These are phyloP conservation scores for Ananas comosus DNA, from an alignment of 176 grass and related monocot genomes.

Conservation along the genomic window DNA sequence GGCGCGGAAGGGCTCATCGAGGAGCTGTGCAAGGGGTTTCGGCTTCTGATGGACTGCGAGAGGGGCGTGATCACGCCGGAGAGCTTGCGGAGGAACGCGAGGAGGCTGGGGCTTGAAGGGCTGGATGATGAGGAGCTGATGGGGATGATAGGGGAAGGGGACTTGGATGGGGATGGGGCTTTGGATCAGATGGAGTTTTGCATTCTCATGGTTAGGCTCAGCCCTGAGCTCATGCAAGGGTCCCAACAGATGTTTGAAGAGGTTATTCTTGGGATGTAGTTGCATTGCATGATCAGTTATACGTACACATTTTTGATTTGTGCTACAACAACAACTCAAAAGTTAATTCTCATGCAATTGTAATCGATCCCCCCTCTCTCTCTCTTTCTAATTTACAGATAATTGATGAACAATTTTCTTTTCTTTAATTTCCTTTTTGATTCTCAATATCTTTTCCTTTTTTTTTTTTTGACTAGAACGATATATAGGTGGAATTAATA, in stretches of 20 bases:
- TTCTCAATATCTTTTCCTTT: too few relatives aligned
- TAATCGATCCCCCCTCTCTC: neutral
- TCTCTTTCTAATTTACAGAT: too few relatives aligned
- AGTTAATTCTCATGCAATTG: neutral
- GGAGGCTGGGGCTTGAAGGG: slow-evolving; percentile 20
- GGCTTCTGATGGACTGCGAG: slow-evolving; percentile 27
- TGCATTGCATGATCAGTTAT: neutral
- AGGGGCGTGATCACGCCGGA: slow-evolving; percentile 22
- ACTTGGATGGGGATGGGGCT: slow-evolving; percentile 29
- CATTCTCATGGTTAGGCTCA: slow-evolving; percentile 36
- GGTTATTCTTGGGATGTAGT: neutral
- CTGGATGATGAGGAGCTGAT: slow-evolving; percentile 29
- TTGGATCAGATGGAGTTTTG: slow-evolving; percentile 33
- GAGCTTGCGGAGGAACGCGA: slow-evolving; percentile 29
- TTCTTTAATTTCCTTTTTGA: too few relatives aligned
- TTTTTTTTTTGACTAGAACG: too few relatives aligned
- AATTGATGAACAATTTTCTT: too few relatives aligned
- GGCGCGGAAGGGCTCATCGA: slow-evolving; percentile 31
- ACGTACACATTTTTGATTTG: neutral
- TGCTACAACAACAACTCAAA: neutral
- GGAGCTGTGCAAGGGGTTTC: slow-evolving; percentile 43
- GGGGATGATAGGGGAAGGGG: slow-evolving; percentile 31
- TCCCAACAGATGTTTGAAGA: neutral
- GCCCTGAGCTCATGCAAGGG: slow-evolving; percentile 19
- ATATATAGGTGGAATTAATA: too few relatives aligned